Base-by-base conservation (phyloP, 2,329 filamentous ascomycete species). In the Gaeumannomyces sp. region DNA sequence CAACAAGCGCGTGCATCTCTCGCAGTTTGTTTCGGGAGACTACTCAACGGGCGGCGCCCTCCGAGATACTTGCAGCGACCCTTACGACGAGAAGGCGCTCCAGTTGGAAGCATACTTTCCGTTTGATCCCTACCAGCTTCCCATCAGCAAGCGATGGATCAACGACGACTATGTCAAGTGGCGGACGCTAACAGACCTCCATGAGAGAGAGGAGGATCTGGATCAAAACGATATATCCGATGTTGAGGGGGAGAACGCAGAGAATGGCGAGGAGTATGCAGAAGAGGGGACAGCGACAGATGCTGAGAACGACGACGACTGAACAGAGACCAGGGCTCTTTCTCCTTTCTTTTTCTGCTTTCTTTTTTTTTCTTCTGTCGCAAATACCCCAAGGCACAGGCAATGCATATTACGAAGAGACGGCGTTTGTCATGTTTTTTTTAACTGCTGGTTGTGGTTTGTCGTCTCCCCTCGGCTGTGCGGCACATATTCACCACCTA, bases 61-160 rank as follows among this genome's bases (percentile, higher is more conserved):
- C 45, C 82, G 82, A 67, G 85, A 86, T 69, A 75, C 83, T 6
- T 80, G 80, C 8, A 76, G 77, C 62, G 77, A 83, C 62, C 74
- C 77, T 19, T 84, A 88, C 64, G 90, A 91, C 66, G 92, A 97
- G 69, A 87, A 89, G 67, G 89, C 87, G 72, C 89, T 94, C 72
- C 89, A 97, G 75, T 83, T 99, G 1, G 93, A 98, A 70, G 91
- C 93, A 0, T 97, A 96, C 75, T 99, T 98, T 72, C 95, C 95
- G 0, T 99, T 99, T 72, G 95, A 99, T 73, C 96, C 96, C 2
- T 99, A 98, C 75, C 90, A 94, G 72, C 80, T 99, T 62, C 93
- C 93, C 0, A 81, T 87, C 69, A 97, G 93, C 75, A 92, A 91
- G 76, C 84, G 87, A 66, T 98, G 95, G 96, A 79, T 99, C 16